Percentiles rank a stretch among this genome's conserved stretches.
phyloP scores from a whole-genome alignment of 2,329 filamentous ascomycete genomes.

The Thermoascus crustaceus region DNA sequence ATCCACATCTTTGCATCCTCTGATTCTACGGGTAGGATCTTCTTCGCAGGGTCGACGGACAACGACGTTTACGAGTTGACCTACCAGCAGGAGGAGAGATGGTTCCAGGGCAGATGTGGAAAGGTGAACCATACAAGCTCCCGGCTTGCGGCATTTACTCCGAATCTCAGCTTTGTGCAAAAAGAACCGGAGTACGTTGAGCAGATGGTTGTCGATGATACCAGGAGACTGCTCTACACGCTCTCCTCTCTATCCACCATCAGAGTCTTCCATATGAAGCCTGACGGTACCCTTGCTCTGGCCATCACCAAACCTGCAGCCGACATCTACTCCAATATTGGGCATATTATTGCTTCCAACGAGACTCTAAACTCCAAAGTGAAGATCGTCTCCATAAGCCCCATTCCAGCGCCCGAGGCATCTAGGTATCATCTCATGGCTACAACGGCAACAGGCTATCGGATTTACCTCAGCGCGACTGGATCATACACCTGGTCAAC shows the following conservation, averaged over 20 bases:
- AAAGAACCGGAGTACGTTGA: conserved; percentile 55
- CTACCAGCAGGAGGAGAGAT: conserved; percentile 94
- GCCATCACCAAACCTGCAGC: conserved; percentile 48
- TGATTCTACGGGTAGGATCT: conserved; percentile 73
- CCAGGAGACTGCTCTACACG: conserved; percentile 79
- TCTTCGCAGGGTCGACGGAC: conserved; percentile 73
- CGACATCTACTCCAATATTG: conserved; percentile 60
- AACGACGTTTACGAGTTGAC: conserved; percentile 89
- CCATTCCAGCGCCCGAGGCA: conserved; percentile 75
- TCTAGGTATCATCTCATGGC: conserved; percentile 82
- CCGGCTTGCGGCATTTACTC: conserved; percentile 54
- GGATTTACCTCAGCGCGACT: conserved; percentile 86
- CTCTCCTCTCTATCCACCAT: conserved; percentile 84
- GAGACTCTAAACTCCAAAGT: conserved; percentile 64
- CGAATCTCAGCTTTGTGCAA: conserved; percentile 34
- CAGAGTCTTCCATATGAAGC: conserved; percentile 79
- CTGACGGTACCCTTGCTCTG: conserved; percentile 43
- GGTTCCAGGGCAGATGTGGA: conserved; percentile 82
- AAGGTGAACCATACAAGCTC: conserved; percentile 82
- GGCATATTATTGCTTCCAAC: conserved; percentile 68
- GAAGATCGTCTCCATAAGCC: conserved; percentile 73
- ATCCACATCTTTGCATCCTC: conserved; percentile 74
- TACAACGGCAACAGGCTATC: conserved; percentile 80
- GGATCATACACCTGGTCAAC: conserved; percentile 53
- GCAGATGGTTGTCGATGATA: conserved; percentile 82